A percentile compares a stretch with the other conserved stretches of the same genome.
Conservation (phyloP, 2,329 filamentous ascomycete species). For the Aspergillus nomiae region DNA sequence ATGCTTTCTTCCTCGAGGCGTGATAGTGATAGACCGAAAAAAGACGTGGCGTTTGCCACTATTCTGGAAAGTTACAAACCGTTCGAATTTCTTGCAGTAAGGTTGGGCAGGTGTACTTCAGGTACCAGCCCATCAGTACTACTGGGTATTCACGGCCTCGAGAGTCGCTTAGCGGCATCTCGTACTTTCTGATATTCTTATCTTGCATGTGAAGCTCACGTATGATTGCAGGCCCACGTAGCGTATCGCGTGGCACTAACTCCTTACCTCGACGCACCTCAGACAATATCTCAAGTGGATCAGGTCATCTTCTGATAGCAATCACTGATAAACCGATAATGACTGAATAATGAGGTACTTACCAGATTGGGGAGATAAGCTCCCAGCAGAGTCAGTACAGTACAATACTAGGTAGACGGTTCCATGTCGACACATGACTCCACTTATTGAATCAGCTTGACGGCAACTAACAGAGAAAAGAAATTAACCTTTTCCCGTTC, state of each 20-base stretch:
- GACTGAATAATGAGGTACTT: neutral
- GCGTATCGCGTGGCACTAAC: neutral
- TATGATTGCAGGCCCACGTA: neutral
- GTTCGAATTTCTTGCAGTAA: neutral
- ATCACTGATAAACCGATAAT: conserved; percentile 2
- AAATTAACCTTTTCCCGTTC: neutral
- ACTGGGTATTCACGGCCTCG: neutral
- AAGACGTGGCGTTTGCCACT: neutral
- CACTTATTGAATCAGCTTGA: neutral
- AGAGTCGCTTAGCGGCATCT: neutral
- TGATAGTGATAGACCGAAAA: neutral
- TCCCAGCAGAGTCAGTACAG: neutral
- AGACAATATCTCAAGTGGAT: neutral
- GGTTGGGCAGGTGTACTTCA: neutral
- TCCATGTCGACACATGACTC: neutral
- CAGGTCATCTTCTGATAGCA: neutral
- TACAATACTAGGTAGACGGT: neutral
- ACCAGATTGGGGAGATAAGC: neutral
- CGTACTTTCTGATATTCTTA: neutral
- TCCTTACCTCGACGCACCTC: neutral
- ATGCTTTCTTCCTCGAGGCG: neutral
- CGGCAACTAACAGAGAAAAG: neutral
- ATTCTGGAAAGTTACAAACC: neutral
- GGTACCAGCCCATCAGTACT: neutral
- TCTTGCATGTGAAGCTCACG: neutral